Percentiles rank a stretch among this genome's conserved stretches.
Conservation (phyloP, 345 rosid genomes). For the Acer campestre region DNA sequence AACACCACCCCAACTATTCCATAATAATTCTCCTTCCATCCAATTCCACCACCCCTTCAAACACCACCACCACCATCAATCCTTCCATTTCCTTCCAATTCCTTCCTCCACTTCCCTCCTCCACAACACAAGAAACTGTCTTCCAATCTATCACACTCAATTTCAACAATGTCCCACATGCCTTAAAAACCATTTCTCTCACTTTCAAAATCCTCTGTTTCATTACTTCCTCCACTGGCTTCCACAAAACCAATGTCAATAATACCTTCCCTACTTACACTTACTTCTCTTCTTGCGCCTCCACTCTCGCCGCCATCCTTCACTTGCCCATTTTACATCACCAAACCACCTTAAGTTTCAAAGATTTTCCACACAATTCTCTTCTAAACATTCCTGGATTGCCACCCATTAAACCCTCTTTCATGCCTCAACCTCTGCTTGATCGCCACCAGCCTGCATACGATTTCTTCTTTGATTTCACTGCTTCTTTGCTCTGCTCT, state of each 20-base stretch:
- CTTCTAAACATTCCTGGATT: constrained; percentile 30
- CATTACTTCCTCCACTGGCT: constrained; percentile 16
- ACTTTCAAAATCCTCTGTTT: constrained; percentile 13
- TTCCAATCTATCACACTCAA: constrained; percentile 24
- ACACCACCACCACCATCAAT: constrained; percentile 2
- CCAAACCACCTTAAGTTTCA: constrained; percentile 26
- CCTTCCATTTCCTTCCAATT: constrained; percentile 17
- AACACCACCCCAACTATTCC: constrained; percentile 9
- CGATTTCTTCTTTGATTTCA: constrained; percentile 11
- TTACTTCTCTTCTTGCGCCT: constrained; percentile 36
- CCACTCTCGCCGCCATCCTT: constrained; percentile 26
- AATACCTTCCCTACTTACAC: constrained; percentile 24
- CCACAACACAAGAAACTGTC: not conserved
- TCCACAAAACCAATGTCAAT: constrained; percentile 2
- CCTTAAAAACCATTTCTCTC: constrained; percentile 17
- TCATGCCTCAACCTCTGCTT: constrained; percentile 31
- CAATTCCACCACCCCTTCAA: not conserved
- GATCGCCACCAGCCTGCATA: constrained; percentile 26
- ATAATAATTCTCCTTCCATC: constrained; percentile 16
- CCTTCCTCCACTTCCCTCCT: constrained; percentile 12
- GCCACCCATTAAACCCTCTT: constrained; percentile 32
- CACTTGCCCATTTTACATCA: constrained; percentile 29
- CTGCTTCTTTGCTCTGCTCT: constrained; percentile 4
- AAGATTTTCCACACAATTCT: constrained; percentile 5
- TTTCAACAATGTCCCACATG: constrained; percentile 12